Conservation (phyloP, 352 stramenopile genomes). For the Phytophthora rubi region DNA sequence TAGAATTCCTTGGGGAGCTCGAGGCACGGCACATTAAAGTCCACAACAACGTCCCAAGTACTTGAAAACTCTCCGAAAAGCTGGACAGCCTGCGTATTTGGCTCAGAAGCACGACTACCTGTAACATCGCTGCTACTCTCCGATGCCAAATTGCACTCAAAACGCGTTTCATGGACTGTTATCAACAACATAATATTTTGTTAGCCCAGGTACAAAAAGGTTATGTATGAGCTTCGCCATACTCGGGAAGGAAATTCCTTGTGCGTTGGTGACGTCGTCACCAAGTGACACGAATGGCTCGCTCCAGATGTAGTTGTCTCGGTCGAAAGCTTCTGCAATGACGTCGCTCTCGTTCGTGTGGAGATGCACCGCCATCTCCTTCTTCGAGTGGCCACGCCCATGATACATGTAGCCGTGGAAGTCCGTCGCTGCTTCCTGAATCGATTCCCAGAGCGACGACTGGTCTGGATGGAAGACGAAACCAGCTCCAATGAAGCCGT, state of each 20-base stretch:
- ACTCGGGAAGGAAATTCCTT: conserved; percentile 68
- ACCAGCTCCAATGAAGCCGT: conserved; percentile 64
- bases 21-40: conserved; percentile 68
- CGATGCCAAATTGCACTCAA: conserved; percentile 22
- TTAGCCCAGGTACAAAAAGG: neutral
- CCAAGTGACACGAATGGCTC: conserved; percentile 53
- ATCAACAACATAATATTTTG: neutral
- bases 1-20: conserved; percentile 70
- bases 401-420: conserved; percentile 34
- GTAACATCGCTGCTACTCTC: neutral
- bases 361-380: neutral
- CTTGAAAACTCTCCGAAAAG: conserved; percentile 63
- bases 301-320: conserved; percentile 48
- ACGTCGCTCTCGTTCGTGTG: conserved; percentile 9
- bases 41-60: conserved; percentile 64
- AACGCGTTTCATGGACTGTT: conserved; percentile 53
- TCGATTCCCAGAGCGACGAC: conserved; percentile 52
- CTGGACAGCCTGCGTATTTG: conserved; percentile 8
- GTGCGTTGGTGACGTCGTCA: conserved; percentile 31
- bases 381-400: conserved; percentile 10
- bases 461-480: conserved; percentile 41
- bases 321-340: conserved; percentile 10
- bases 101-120: neutral
- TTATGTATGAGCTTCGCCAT: conserved; percentile 4
- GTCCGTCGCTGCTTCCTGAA: conserved; percentile 16